These are phyloP conservation scores for Coprinopsis sp. DNA, from an alignment of 768 basidiomycete species.

Conservation along the genomic window DNA sequence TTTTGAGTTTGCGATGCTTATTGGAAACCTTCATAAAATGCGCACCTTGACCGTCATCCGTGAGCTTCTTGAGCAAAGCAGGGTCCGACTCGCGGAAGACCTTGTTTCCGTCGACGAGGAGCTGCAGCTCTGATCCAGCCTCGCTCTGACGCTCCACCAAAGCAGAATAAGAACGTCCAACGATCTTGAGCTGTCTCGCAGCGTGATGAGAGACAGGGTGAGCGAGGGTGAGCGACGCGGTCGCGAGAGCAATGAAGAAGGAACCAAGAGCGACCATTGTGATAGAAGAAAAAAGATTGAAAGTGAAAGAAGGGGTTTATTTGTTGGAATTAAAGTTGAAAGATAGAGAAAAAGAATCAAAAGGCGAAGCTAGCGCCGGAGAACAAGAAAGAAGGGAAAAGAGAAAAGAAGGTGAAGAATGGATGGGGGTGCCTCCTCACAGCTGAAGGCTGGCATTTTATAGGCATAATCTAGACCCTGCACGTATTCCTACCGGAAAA, in stretches of 20 bases:
- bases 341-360: constrained; percentile 11
- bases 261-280: constrained; percentile 14
- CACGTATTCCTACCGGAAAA: too few species aligned
- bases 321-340: too few species aligned
- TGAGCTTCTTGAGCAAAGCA: constrained; percentile 23
- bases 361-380: constrained; percentile 20
- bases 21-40: neutral
- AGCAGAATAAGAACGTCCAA: constrained; percentile 15
- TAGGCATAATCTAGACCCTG: too few species aligned
- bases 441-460: too few species aligned
- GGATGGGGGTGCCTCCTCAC: too few species aligned
- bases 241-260: constrained; percentile 12
- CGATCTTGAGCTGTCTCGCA: constrained; percentile 17
- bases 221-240: constrained; percentile 14
- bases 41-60: constrained; percentile 31
- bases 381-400: constrained; percentile 4
- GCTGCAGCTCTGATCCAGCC: constrained; percentile 18
- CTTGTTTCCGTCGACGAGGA: constrained; percentile 28
- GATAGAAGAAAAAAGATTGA: neutral
- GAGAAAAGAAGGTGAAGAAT: neutral
- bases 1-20: too few species aligned
- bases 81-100: constrained; percentile 27
- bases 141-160: constrained; percentile 8
- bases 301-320: constrained; percentile 5
- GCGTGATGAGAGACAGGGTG: constrained; percentile 16